Evolutionary conservation across 805 yeast species (phyloP).

Genomic region (Barnettozyma populi): DNA sequence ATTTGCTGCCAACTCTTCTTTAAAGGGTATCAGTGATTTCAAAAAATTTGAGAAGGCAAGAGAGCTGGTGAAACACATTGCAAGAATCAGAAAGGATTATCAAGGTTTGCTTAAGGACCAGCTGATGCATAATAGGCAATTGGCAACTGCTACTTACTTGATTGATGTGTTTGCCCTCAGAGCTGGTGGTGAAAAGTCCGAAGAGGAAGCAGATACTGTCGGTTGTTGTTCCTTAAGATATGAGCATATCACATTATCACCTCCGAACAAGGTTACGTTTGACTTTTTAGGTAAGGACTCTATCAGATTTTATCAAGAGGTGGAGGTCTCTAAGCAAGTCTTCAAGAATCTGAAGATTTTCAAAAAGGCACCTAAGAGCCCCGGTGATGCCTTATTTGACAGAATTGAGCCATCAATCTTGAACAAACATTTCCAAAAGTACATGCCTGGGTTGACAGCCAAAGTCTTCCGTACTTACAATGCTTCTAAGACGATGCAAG

Average conservation of each 20-base stretch:
- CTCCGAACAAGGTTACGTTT: conserved; percentile 81
- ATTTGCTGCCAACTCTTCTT: conserved; percentile 83
- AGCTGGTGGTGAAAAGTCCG: conserved; percentile 97
- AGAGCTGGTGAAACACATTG: conserved; percentile 69
- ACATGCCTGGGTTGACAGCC: conserved; percentile 92
- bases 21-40: conserved; percentile 87
- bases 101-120: conserved; percentile 60
- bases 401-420: conserved; percentile 77
- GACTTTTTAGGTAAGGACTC: conserved; percentile 97
- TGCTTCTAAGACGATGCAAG: conserved; percentile 96
- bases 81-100: conserved; percentile 70
- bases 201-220: conserved; percentile 96
- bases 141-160: conserved; percentile 89
- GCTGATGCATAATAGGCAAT: conserved; percentile 80
- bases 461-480: conserved; percentile 96
- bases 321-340: conserved; percentile 86
- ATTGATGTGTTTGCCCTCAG: conserved; percentile 91
- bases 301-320: conserved; percentile 86
- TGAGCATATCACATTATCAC: conserved; percentile 81
- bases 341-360: conserved; percentile 83
- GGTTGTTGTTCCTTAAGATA: conserved; percentile 93
- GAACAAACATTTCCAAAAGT: conserved; percentile 81
- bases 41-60: conserved; percentile 94
- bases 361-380: conserved; percentile 82
- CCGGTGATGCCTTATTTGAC: conserved; percentile 91